Evolutionary conservation across 2,329 filamentous ascomycete genomes (phyloP).

Genomic region (Xylariales sp.): DNA sequence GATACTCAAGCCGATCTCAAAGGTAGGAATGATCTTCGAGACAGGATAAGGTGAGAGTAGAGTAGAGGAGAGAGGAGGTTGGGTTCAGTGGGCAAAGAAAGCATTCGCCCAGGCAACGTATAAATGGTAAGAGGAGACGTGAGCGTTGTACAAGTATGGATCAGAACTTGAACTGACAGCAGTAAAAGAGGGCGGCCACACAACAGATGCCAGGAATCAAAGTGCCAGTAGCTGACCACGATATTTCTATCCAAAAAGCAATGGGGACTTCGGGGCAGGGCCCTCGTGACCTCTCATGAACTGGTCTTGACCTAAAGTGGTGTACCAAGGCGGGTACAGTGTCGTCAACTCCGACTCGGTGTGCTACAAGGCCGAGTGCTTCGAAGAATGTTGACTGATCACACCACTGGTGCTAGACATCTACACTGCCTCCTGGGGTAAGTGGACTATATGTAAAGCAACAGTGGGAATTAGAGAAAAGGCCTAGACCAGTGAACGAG

Average conservation of each 20-base stretch:
- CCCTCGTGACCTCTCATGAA: slow-evolving; percentile 3
- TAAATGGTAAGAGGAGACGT: neutral
- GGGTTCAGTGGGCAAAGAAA: neutral
- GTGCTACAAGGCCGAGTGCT: slow-evolving; percentile 1
- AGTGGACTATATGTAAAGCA: too few relatives aligned
- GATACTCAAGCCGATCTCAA: too few relatives aligned
- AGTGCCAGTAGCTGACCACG: neutral
- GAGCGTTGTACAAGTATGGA: too few relatives aligned
- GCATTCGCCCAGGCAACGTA: neutral
- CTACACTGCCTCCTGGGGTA: too few relatives aligned
- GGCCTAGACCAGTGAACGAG: too few relatives aligned
- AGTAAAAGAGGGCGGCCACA: too few relatives aligned
- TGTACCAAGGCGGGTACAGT: slow-evolving; percentile 2
- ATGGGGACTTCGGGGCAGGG: slow-evolving; percentile 2
- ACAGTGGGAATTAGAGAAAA: too few relatives aligned
- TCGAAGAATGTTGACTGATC: neutral
- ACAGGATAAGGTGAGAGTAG: too few relatives aligned
- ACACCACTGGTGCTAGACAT: slow-evolving; percentile 5
- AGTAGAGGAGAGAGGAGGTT: too few relatives aligned
- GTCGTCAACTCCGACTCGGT: neutral
- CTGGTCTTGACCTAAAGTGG: slow-evolving; percentile 1
- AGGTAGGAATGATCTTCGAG: too few relatives aligned
- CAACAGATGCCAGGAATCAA: too few relatives aligned
- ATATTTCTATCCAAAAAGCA: neutral
- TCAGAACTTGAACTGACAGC: too few relatives aligned